phyloP scores from a whole-genome alignment of 176 grass and related monocot genomes.

The Triticum aestivum region IWGSC_CS_RefSeq_v2.1 NC_057809.1:596284585-596285084 shows the following conservation, averaged over 20 bases:
- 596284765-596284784: too few species aligned
- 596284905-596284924: neutral
- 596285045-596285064: too few species aligned
- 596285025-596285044: too few species aligned
- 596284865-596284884: neutral
- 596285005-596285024: neutral
- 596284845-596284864: too few species aligned
- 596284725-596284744: neutral
- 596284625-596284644: too few species aligned
- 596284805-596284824: too few species aligned
- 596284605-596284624: too few species aligned
- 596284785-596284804: too few species aligned
- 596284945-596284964: neutral
- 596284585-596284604: neutral
- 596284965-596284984: neutral
- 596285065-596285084: neutral
- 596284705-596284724: too few species aligned
- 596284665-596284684: neutral
- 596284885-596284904: neutral
- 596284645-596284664: neutral
- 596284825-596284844: too few species aligned
- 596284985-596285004: neutral
- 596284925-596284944: neutral
- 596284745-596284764: neutral
- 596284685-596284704: too few species aligned